Percentiles rank a stretch among this genome's conserved stretches.
Evolutionary conservation across 2,329 filamentous ascomycete genomes (phyloP).

Genomic region (Albifimbria verrucaria): DNA sequence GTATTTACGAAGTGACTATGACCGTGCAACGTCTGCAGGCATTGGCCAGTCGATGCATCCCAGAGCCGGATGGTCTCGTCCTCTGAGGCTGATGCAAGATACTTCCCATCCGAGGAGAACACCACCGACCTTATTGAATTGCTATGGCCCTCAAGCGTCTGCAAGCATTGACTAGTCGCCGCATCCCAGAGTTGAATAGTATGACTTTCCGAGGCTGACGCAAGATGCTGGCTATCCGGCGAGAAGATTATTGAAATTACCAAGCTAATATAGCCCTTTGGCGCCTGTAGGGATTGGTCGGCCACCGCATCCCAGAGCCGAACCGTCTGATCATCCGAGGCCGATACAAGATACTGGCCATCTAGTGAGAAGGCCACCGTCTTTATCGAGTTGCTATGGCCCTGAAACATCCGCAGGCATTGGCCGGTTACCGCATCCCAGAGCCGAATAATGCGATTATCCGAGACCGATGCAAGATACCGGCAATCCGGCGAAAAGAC

Average conservation of each 20-base stretch:
- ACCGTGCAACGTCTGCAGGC: constrained; percentile 5
- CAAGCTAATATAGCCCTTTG: constrained; percentile 3
- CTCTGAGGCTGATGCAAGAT: not conserved
- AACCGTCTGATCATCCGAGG: constrained; percentile 4
- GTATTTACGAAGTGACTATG: constrained; percentile 3
- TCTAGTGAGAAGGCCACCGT: constrained; percentile 9
- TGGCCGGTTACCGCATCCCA: no score
- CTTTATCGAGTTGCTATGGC: constrained; percentile 1
- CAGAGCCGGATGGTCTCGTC: constrained; percentile 4
- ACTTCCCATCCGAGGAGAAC: constrained; percentile 1
- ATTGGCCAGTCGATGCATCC: constrained; percentile 3
- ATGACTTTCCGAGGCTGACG: not conserved
- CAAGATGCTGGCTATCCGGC: not conserved
- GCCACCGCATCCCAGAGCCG: no score
- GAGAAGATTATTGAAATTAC: not conserved
- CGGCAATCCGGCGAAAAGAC: constrained; percentile 11
- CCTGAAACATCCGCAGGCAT: constrained; percentile 7
- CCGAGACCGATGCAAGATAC: constrained; percentile 8
- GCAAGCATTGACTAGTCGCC: constrained; percentile 2
- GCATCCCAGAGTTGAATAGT: no score
- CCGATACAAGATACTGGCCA: constrained; percentile 7
- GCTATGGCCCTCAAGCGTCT: constrained; percentile 4
- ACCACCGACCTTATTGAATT: not conserved
- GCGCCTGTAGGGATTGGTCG: not conserved
- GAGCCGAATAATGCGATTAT: constrained; percentile 9